Base-by-base conservation (phyloP, 2,329 filamentous ascomycete species). In the Phoma sp. region DNA sequence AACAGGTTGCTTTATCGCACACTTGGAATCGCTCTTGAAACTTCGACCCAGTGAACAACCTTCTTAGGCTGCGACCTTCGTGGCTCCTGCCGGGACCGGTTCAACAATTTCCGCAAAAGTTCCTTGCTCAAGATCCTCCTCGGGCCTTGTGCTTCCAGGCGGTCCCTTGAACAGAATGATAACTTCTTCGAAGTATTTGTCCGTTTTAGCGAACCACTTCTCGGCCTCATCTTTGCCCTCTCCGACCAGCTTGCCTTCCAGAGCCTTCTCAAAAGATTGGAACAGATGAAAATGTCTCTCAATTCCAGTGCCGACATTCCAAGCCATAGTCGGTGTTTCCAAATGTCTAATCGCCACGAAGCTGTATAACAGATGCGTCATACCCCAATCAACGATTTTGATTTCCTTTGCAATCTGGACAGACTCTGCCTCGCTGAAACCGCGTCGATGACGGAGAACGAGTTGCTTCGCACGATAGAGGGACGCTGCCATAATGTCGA, bases 301-400 rank as follows among this genome's bases (percentile, higher is more conserved):
- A 33, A 55, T 55, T 17, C 52, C 52, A n/a, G 40, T 46, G 2
- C 45, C 52, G 18, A 49, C 52, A 39, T 55, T 55, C 33, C 34
- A 49, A 21, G 52, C 45, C 52, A 45, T 42, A 11, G 17, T 49
- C 2, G 47, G 32, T 20, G 52, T 55, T 26, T 55, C 45, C 26
- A 55, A 21, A 17, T 47, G 45, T 21, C 45, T 37, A 17, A 55
- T 45, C 10, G 40, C 23, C 26, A 39, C 47, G n/a, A 55, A 49
- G 23, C 39, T 40, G 32, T 49, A 38, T 2, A 55, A 21, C 2
- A 55, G 43, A 36, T 49, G 38, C 7, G 40, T 29, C 52, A 55
- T 55, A 9, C 37, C 37, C 23, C 23, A 38, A 15, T 49, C 46
- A n/a, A 49, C 20, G 33, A 43, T 43, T 15, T 45, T 49, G 18